phyloP scores from a whole-genome alignment of 768 basidiomycete genomes.

The Mycena metata region DNA sequence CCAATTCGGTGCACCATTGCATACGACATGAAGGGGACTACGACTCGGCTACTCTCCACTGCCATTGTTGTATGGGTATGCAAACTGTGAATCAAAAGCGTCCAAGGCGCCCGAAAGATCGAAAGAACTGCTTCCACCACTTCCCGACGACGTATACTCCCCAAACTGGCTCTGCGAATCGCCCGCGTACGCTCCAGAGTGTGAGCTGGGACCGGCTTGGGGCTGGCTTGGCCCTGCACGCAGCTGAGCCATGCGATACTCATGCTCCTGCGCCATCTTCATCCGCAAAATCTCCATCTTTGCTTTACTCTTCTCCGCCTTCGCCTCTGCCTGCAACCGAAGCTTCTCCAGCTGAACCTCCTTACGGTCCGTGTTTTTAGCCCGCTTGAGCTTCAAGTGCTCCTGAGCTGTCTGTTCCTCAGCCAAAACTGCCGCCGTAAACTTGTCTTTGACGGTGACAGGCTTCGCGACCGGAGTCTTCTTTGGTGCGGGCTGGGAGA shows the following conservation, averaged over 20 bases:
- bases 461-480: background rate
- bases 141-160: too few species aligned
- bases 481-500: slow-evolving; percentile 5
- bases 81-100: too few species aligned
- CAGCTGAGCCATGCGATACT: slow-evolving; percentile 12
- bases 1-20: too few species aligned
- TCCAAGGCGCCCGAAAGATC: too few species aligned
- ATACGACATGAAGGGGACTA: too few species aligned
- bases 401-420: slow-evolving; percentile 26
- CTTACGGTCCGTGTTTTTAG: background rate
- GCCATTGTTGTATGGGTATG: too few species aligned
- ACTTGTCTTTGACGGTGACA: slow-evolving; percentile 8
- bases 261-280: slow-evolving; percentile 49
- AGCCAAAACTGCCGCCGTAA: background rate
- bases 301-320: background rate
- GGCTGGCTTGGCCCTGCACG: too few species aligned
- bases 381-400: slow-evolving; percentile 1
- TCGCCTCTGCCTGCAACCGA: background rate
- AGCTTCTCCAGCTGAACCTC: slow-evolving; percentile 9
- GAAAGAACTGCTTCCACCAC: too few species aligned
- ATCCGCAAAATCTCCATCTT: slow-evolving; percentile 33
- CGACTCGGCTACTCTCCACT: too few species aligned
- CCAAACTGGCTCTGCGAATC: background rate
- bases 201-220: background rate
- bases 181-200: background rate